Conservation (phyloP, 23 red algal species). For the Gracilaria domingensis region DNA sequence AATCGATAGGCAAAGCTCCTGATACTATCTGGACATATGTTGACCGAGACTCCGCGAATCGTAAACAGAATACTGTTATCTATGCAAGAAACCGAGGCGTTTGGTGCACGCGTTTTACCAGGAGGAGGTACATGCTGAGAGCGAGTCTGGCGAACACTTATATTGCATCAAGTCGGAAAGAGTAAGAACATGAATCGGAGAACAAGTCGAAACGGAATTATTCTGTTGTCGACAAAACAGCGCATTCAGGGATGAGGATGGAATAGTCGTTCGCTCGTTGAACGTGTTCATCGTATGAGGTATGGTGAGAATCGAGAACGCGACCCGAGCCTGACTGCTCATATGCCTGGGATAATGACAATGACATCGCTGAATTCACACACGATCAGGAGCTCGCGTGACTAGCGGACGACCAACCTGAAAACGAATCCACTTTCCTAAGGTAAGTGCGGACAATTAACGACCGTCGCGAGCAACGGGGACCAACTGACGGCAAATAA, state of each 20-base stretch:
- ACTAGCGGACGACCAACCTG: not conserved
- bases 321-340: not conserved
- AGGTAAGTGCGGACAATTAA: not conserved
- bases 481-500: not conserved
- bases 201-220: not conserved
- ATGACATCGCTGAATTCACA: not conserved
- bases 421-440: not conserved
- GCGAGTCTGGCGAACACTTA: not conserved
- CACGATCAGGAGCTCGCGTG: not conserved
- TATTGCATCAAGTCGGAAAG: not conserved
- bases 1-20: constrained; percentile 67
- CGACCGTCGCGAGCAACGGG: not conserved
- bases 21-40: constrained; percentile 36
- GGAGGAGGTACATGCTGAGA: not conserved
- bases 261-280: not conserved
- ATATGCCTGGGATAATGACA: not conserved
- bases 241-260: not conserved
- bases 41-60: not conserved
- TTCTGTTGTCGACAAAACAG: not conserved
- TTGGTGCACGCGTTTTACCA: not conserved
- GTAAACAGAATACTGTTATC: constrained; percentile 2
- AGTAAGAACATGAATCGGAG: not conserved
- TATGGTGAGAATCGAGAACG: not conserved
- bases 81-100: not conserved
- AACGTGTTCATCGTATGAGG: no score